Base-by-base conservation (phyloP, 2,329 filamentous ascomycete genomes). In the Tolypocladium paradoxum region DNA sequence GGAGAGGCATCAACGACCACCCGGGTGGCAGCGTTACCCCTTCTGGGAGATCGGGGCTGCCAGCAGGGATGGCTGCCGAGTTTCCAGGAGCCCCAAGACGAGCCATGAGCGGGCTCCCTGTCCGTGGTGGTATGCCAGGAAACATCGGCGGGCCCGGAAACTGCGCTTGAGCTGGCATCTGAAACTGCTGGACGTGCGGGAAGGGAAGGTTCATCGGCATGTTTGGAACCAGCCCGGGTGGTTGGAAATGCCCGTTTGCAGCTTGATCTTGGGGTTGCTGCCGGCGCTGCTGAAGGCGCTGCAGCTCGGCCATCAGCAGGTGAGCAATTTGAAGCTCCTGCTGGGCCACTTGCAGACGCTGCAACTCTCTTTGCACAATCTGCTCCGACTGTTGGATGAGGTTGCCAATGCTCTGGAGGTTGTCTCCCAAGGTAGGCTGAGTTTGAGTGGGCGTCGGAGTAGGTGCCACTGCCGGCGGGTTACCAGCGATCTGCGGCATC, bases 291-390 rank as follows among this genome's bases (percentile, higher is more conserved):
- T 85, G 82, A 52, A 91, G 72, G 55, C 85, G 78, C 35, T 79
- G 73, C 49, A 93, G 67, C 65, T 93, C 88, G 22, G 72, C 70
- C 55, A 87, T 79, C 55, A 93, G 73, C 18, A 82, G 70, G 51
- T 84, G 78, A n/a, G 90, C 72, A n/a, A 81, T 71, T 48, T 82
- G 77, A 5, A 91, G 65, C 64, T 93, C 87, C 35, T 84, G 78
- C 50, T 87, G 79, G 18, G 82, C 81, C 35, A 79, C 63, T 47
- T 84, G 79, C 20, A 92, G 71, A 43, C 71, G 72, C 48, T 79
- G 75, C 35, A 88, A 76, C 62, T 91, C 86, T 53, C 82, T 79
- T 59, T 84, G 75, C 27, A 93, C 75, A 52, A 87, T 80, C 52
- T 84, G 78, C 58, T 90, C 85, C 16, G 89, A 76, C 40, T 84